Conservation (phyloP, 805 yeast species). For the Clavispora phyllophila region DNA sequence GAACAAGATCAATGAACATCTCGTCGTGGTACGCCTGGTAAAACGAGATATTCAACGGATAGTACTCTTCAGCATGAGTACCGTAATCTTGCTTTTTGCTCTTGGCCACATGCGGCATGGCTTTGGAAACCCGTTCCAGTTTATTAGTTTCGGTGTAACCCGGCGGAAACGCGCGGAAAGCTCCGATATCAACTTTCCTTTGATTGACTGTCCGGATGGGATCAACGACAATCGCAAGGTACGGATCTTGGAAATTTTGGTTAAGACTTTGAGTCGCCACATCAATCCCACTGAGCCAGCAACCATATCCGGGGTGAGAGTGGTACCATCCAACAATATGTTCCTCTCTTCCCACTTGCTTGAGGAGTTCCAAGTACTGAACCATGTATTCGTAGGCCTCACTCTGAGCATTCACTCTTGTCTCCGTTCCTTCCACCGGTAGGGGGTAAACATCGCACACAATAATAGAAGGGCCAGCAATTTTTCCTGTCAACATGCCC, state of each 20-base stretch:
- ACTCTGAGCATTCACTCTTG: conserved; percentile 88
- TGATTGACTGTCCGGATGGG: conserved; percentile 63
- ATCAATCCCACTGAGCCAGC: conserved; percentile 93
- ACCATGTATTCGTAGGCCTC: conserved; percentile 97
- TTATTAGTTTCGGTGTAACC: conserved; percentile 14
- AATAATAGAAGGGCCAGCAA: conserved; percentile 49
- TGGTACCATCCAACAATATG: conserved; percentile 95
- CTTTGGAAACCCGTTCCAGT: neutral
- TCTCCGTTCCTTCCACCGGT: conserved; percentile 95
- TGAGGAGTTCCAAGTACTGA: conserved; percentile 58
- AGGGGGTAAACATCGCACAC: conserved; percentile 79
- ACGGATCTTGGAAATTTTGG: conserved; percentile 88
- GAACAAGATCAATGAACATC: conserved; percentile 25
- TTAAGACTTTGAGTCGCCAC: conserved; percentile 83
- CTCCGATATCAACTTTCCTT: conserved; percentile 77
- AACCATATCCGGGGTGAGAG: conserved; percentile 96
- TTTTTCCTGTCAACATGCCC: conserved; percentile 90
- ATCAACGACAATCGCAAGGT: conserved; percentile 82
- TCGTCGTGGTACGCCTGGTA: conserved; percentile 52
- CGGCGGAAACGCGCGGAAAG: conserved; percentile 68
- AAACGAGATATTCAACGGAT: conserved; percentile 57
- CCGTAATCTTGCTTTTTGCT: conserved; percentile 59
- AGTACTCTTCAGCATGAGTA: conserved; percentile 63
- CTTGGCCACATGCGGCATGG: conserved; percentile 1
- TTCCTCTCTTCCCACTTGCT: conserved; percentile 44